Percentiles rank a stretch among this genome's conserved stretches.
These are phyloP conservation scores for Craspedostauros australis DNA, from an alignment of 108 stramenopile genomes.

Conservation along the genomic window DNA sequence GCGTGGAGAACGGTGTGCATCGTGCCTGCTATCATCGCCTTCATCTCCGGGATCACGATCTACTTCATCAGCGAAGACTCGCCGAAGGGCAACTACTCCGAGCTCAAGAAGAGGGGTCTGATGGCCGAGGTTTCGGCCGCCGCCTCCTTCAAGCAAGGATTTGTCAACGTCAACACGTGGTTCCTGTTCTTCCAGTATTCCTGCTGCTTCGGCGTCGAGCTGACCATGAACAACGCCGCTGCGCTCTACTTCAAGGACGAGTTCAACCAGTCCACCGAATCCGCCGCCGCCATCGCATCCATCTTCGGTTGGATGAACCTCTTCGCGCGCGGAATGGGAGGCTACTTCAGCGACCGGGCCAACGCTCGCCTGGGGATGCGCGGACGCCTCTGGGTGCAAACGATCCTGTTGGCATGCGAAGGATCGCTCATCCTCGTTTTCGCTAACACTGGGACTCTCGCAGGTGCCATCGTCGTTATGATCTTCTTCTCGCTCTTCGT, in stretches of 20 bases:
- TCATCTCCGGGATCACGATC: constrained; percentile 30
- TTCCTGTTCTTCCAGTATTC: constrained; percentile 74
- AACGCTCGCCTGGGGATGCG: constrained; percentile 64
- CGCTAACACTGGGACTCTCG: constrained; percentile 33
- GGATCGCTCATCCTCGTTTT: constrained; percentile 65
- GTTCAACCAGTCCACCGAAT: constrained; percentile 54
- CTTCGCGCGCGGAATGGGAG: constrained; percentile 73
- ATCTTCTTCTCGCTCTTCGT: constrained; percentile 72
- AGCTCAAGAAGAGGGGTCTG: constrained; percentile 45
- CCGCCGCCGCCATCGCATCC: constrained; percentile 72
- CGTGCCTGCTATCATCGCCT: constrained; percentile 64
- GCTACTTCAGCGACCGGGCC: constrained; percentile 43
- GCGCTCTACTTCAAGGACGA: constrained; percentile 76
- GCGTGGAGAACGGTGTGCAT: constrained; percentile 72
- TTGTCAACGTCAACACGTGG: constrained; percentile 64
- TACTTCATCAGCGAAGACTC: constrained; percentile 56
- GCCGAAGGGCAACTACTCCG: constrained; percentile 84
- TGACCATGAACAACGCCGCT: constrained; percentile 74
- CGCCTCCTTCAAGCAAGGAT: constrained; percentile 28
- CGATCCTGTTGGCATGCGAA: constrained; percentile 50
- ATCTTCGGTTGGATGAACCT: constrained; percentile 78
- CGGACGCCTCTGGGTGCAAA: constrained; percentile 60
- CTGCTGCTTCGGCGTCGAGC: constrained; percentile 83
- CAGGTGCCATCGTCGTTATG: constrained; percentile 51
- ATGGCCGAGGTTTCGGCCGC: constrained; percentile 49